A percentile compares a stretch with the other conserved stretches of the same genome.
phyloP scores from a whole-genome alignment of 768 basidiomycete genomes.

The Phlebiopsis gigantea region DNA sequence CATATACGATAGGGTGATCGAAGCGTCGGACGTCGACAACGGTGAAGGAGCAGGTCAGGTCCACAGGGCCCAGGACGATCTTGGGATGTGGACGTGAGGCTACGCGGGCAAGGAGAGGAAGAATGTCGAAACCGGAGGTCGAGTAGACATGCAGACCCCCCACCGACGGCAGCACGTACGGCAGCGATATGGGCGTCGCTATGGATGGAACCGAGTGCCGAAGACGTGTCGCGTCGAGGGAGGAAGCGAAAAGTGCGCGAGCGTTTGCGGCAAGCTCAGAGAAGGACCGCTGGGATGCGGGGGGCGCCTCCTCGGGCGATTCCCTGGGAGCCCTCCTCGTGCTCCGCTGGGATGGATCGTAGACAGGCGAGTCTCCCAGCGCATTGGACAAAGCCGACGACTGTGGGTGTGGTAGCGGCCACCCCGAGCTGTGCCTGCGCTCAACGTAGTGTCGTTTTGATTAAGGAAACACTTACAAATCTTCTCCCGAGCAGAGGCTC shows the following conservation, averaged over 20 bases:
- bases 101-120: conserved; percentile 77
- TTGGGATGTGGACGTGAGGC: conserved; percentile 67
- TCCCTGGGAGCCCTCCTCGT: neutral
- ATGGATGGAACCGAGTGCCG: neutral
- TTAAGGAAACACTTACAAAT: conserved; percentile 9
- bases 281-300: neutral
- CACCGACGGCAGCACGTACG: conserved; percentile 21
- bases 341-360: neutral
- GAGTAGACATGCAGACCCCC: conserved; percentile 70
- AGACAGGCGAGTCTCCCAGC: neutral
- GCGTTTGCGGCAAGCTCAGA: neutral
- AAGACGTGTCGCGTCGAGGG: neutral
- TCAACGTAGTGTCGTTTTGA: neutral
- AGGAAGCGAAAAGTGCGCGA: neutral
- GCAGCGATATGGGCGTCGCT: conserved; percentile 13
- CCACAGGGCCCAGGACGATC: conserved; percentile 84
- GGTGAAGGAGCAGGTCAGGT: conserved; percentile 87
- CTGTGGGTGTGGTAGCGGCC: neutral
- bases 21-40: conserved; percentile 79
- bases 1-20: conserved; percentile 89
- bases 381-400: neutral
- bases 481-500: conserved; percentile 3
- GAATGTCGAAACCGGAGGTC: conserved; percentile 83
- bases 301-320: neutral
- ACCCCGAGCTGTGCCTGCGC: neutral